These are phyloP conservation scores for Phialophora macrospora DNA, from an alignment of 2,329 filamentous ascomycete genomes.

Conservation along the genomic window DNA sequence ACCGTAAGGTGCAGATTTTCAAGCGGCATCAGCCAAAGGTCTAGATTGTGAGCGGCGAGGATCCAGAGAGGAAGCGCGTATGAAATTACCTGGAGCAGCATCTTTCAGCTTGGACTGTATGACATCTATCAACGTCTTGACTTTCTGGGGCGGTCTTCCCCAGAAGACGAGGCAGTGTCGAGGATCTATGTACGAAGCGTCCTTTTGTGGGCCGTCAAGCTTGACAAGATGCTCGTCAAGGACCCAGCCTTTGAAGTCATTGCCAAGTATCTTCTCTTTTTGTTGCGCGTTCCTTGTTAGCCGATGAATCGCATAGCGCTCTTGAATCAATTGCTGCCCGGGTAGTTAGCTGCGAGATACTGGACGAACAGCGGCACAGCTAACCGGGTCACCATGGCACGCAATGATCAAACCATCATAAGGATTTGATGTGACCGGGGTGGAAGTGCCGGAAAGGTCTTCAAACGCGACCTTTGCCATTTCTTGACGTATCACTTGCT, in stretches of 20 bases:
- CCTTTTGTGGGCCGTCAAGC: slow-evolving; percentile 66
- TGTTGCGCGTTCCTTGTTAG: slow-evolving; percentile 76
- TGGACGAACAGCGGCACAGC: slow-evolving; percentile 27
- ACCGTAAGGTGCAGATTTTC: slow-evolving; percentile 81
- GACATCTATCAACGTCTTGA: slow-evolving; percentile 68
- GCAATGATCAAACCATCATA: slow-evolving; percentile 74
- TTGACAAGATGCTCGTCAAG: slow-evolving; percentile 77
- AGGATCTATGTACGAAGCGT: slow-evolving; percentile 73
- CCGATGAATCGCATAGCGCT: slow-evolving; percentile 75
- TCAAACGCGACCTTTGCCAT: slow-evolving; percentile 43
- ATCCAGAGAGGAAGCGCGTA: neutral
- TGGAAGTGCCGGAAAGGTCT: slow-evolving; percentile 46
- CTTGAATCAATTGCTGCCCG: slow-evolving; percentile 68
- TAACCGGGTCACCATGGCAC: slow-evolving; percentile 70
- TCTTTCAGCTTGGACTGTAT: slow-evolving; percentile 70
- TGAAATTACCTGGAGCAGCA: slow-evolving; percentile 68
- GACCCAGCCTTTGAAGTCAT: slow-evolving; percentile 70
- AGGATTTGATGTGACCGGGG: slow-evolving; percentile 64
- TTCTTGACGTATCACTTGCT: neutral
- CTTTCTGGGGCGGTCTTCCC: slow-evolving; percentile 76
- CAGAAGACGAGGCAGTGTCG: slow-evolving; percentile 86
- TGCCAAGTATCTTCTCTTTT: slow-evolving; percentile 69
- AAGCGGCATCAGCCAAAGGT: slow-evolving; percentile 83
- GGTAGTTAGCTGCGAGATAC: slow-evolving; percentile 23
- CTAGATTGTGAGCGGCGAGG: slow-evolving; percentile 50